Evolutionary conservation across 106 monocot species (phyloP).

Genomic region (Cymbidium sinense): DNA sequence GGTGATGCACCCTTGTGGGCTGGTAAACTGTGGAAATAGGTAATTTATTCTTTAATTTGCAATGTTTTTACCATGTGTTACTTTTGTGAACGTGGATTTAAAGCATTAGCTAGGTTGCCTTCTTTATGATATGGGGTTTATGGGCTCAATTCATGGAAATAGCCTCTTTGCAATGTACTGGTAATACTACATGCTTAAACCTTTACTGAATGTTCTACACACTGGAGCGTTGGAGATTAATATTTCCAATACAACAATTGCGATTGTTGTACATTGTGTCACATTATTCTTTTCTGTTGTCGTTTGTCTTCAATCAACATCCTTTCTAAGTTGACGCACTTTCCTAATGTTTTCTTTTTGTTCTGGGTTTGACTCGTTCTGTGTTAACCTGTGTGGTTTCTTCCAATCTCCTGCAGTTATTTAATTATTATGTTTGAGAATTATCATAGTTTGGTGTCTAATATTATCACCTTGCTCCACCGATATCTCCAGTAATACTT

Average conservation of each 20-base stretch:
- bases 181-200: not conserved
- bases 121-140: not conserved
- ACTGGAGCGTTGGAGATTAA: not conserved
- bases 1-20: slow-evolving; percentile 76
- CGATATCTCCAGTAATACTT: not conserved
- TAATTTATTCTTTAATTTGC: slow-evolving; percentile 18
- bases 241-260: not conserved
- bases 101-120: not conserved
- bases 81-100: not conserved
- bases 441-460: not conserved
- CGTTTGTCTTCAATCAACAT: not conserved
- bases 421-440: not conserved
- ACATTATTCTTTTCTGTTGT: not conserved
- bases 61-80: not conserved
- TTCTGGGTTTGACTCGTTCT: not conserved
- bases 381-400: not conserved
- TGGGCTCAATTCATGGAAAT: not conserved
- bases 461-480: not conserved
- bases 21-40: slow-evolving; percentile 90
- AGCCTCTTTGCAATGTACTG: not conserved
- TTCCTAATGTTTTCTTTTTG: not conserved
- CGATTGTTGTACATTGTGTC: not conserved
- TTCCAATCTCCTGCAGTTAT: not conserved
- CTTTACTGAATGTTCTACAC: not conserved
- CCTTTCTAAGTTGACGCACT: not conserved